A percentile compares a stretch with the other conserved stretches of the same genome.
Evolutionary conservation across 805 yeast genomes (phyloP).

Genomic region (Wickerhamiella shivajii): DNA sequence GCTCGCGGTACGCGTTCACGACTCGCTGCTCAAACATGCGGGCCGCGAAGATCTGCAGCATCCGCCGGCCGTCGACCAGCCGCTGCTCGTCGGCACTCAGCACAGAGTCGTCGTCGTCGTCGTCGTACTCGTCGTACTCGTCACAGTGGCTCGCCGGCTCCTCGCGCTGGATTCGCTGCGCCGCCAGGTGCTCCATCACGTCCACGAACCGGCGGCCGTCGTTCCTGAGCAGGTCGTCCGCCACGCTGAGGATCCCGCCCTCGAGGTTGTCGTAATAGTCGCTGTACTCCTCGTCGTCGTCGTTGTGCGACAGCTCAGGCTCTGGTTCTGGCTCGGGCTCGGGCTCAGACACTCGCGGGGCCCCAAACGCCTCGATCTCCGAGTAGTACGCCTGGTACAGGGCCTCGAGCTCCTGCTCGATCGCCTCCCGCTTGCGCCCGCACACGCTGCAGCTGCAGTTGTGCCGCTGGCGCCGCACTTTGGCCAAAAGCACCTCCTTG

Average conservation of each 20-base stretch:
- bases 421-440: constrained; percentile 54
- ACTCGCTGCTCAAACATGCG: constrained; percentile 62
- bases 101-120: constrained; percentile 8
- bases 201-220: constrained; percentile 68
- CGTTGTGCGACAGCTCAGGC: constrained; percentile 4
- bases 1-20: constrained; percentile 62
- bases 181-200: constrained; percentile 64
- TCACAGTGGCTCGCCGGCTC: constrained; percentile 18
- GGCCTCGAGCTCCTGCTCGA: constrained; percentile 63
- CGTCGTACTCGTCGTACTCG: constrained; percentile 13
- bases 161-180: constrained; percentile 31
- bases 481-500: constrained; percentile 50
- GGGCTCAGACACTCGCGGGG: constrained; percentile 4
- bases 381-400: constrained; percentile 57
- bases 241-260: constrained; percentile 42
- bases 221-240: constrained; percentile 64
- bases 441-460: constrained; percentile 64
- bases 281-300: constrained; percentile 7
- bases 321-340: neutral
- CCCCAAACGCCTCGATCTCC: constrained; percentile 26
- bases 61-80: constrained; percentile 62
- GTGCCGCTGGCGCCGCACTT: constrained; percentile 42
- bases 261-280: constrained; percentile 15
- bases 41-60: constrained; percentile 68
- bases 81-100: constrained; percentile 38